Base-by-base conservation (phyloP, 805 yeast species). In the Starmerella powellii region DNA sequence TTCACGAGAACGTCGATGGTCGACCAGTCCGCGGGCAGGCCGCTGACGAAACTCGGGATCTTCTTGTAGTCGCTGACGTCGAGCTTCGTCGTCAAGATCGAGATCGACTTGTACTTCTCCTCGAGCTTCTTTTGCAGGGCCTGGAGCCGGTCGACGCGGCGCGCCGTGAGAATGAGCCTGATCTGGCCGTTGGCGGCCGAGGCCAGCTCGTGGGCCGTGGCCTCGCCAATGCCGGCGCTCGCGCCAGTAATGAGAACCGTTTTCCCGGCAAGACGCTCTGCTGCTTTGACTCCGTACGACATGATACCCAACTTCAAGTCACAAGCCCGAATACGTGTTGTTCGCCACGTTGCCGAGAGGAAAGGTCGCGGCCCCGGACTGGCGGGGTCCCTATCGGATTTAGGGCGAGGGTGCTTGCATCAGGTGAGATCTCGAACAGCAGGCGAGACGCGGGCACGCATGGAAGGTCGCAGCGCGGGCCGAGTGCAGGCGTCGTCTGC, bases 171-270 rank as follows among this genome's bases (percentile, higher is more conserved):
- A 48, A 85, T 68, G 53, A 85, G 69, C 55, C 80, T 78, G 52
- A 80, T 58, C 11, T 78, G 60, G 26, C 94, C 94, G 37, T 73
- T 66, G 18, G 88, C 68, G 13, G 85, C 83, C 18, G 67, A 76
- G 33, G 95, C 91, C 51, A 84, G 76, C 59, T 87, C 94, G 36
- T 70, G 62, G 13, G 96, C 97, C 10, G 95, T 86, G 41, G 94
- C 91, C 51, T 75, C 76, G 11, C 97, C 98, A 55, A 88, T 88
- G 42, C 97, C 97, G 13, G 95, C 77, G 20, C 95, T 83, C 6
- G 97, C 97, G 48, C 97, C 97, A n/a, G 97, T 84, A 55, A 88
- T 80, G 32, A 88, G 71, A 26, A 84, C 71, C 16, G 78, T 75
- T 59, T 88, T 87, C 37, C 80, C 80, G 18, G 80, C 76, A 27